These are phyloP conservation scores for Cardamine occulta DNA, from an alignment of 345 rosid genomes.

Conservation along the genomic window DNA sequence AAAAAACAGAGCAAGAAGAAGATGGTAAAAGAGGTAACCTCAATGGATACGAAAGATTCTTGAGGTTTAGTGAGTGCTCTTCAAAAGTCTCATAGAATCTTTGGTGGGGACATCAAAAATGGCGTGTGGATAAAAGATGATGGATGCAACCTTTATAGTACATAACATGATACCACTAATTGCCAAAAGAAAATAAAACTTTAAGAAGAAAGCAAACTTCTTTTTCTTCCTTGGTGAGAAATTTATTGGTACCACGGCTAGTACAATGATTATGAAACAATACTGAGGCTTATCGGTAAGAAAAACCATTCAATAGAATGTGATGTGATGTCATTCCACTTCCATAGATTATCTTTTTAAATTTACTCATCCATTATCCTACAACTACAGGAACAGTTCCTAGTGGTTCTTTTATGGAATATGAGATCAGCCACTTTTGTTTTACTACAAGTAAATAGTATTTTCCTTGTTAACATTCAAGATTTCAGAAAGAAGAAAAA, in stretches of 20 bases:
- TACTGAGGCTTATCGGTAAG: slow-evolving; percentile 14
- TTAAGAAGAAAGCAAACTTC: slow-evolving; percentile 16
- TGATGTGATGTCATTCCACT: slow-evolving; percentile 41
- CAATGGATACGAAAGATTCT: slow-evolving; percentile 34
- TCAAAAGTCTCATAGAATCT: slow-evolving; percentile 35
- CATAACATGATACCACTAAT: slow-evolving; percentile 40
- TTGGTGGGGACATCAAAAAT: slow-evolving; percentile 36
- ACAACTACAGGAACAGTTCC: slow-evolving; percentile 33
- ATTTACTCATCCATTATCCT: slow-evolving; percentile 17
- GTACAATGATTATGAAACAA: slow-evolving; percentile 35
- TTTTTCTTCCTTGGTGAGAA: slow-evolving; percentile 23
- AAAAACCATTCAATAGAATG: slow-evolving; percentile 6
- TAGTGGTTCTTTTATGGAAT: slow-evolving; percentile 37
- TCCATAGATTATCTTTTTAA: slow-evolving; percentile 23
- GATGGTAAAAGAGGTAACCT: slow-evolving; percentile 23
- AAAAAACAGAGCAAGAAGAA: slow-evolving; percentile 20
- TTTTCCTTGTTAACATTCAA: background rate
- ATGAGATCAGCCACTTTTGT: slow-evolving; percentile 35
- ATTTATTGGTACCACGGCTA: slow-evolving; percentile 42
- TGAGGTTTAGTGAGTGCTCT: slow-evolving; percentile 39
- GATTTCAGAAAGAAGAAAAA: slow-evolving; percentile 13
- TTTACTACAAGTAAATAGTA: slow-evolving; percentile 8
- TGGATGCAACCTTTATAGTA: slow-evolving; percentile 37
- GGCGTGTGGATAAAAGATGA: slow-evolving; percentile 43
- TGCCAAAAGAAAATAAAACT: slow-evolving; percentile 4